Evolutionary conservation across 768 basidiomycete species (phyloP).

Genomic region (Strobilomyces echinocephalus): DNA sequence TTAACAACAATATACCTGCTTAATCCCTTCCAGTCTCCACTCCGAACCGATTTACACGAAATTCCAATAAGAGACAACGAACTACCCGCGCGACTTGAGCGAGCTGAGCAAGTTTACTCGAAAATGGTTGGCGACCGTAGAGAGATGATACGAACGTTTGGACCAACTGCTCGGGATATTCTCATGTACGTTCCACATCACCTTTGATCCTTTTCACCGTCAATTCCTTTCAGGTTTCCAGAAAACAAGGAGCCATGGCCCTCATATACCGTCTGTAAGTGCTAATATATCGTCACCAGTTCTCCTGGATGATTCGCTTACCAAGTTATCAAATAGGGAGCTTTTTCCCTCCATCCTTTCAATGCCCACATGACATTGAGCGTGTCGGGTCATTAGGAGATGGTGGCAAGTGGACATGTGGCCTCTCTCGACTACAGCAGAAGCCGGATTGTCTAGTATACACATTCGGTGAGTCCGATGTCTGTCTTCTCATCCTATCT

Average conservation of each 20-base stretch:
- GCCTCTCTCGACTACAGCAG: slow-evolving; percentile 48
- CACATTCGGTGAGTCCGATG: slow-evolving; percentile 44
- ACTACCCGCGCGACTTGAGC: slow-evolving; percentile 38
- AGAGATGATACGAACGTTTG: slow-evolving; percentile 50
- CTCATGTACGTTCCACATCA: slow-evolving; percentile 28
- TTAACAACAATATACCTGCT: slow-evolving; percentile 46
- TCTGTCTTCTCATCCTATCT: background rate
- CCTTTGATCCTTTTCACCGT: slow-evolving; percentile 1
- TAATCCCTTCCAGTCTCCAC: slow-evolving; percentile 30
- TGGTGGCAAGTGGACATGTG: slow-evolving; percentile 71
- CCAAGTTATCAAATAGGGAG: slow-evolving; percentile 32
- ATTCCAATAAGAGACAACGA: slow-evolving; percentile 29
- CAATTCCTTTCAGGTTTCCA: slow-evolving; percentile 42
- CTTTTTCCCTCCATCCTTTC: slow-evolving; percentile 42
- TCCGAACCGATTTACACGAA: slow-evolving; percentile 21
- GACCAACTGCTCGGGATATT: slow-evolving; percentile 46
- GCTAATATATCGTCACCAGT: background rate
- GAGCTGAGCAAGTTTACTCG: slow-evolving; percentile 44
- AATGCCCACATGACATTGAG: slow-evolving; percentile 41
- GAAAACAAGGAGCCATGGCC: slow-evolving; percentile 50
- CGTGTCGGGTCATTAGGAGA: slow-evolving; percentile 52
- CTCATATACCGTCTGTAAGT: slow-evolving; percentile 54
- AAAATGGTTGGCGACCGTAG: slow-evolving; percentile 39
- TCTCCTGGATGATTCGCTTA: background rate
- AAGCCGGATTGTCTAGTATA: slow-evolving; percentile 59